phyloP scores from a whole-genome alignment of 179 eudicot species.

The Carnegiea gigantea region DNA sequence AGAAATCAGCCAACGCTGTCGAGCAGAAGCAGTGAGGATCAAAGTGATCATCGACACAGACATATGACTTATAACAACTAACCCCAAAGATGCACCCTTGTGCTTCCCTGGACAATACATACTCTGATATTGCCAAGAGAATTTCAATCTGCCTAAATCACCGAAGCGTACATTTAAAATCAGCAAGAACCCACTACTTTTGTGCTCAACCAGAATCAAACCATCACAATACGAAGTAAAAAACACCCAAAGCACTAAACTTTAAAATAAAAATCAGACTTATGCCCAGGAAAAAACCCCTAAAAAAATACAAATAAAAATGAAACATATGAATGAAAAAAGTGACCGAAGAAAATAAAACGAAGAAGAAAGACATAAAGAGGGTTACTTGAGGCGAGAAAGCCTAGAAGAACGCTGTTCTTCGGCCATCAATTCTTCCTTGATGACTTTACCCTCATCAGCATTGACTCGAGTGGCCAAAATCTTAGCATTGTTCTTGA shows the following conservation, averaged over 20 bases:
- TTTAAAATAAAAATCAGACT: neutral
- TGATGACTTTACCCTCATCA: slow-evolving; percentile 44
- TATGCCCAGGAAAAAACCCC: neutral
- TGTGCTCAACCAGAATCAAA: neutral
- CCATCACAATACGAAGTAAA: neutral
- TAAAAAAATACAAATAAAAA: neutral
- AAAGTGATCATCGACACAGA: no score
- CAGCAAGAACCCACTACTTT: neutral
- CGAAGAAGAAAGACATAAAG: neutral
- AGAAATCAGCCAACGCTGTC: no score
- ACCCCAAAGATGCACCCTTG: neutral
- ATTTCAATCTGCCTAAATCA: neutral
- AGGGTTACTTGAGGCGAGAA: slow-evolving; percentile 56
- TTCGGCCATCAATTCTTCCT: slow-evolving; percentile 56
- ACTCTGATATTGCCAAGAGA: no score
- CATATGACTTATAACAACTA: neutral
- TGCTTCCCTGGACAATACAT: neutral
- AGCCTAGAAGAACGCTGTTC: slow-evolving; percentile 62
- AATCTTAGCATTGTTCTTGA: slow-evolving; percentile 66
- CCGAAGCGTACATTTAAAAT: neutral
- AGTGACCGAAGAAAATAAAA: no score
- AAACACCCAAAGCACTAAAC: neutral
- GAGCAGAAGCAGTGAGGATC: no score
- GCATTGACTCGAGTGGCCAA: slow-evolving; percentile 46
- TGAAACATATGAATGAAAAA: neutral